Base-by-base conservation (phyloP, 139 green algal species). In the Nannochloris sp. region DNA sequence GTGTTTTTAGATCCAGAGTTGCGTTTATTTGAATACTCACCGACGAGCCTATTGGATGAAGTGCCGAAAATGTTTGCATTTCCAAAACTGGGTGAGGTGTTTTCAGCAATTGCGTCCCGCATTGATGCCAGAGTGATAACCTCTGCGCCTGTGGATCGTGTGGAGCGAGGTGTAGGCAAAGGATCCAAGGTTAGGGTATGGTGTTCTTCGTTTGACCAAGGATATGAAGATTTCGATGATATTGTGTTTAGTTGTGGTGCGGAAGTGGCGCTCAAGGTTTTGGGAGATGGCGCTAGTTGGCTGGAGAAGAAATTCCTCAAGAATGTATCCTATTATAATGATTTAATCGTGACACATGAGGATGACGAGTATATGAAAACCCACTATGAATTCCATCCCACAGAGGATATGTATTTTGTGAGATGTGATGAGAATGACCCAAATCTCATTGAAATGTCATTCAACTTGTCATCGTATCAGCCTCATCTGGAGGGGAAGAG, bases 341-440 rank as follows among this genome's bases (percentile, higher is more conserved):
- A 89, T 67, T 73, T 81, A 31, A 84, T 79, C 50, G 62, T 89
- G 11, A 88, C 82, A 6, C 82, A 89, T 60, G 58, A 77, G 53
- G 82, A 89, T 56, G 51, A 70, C 20, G 78, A 75, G 9, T 89
- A 89, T 73, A 88, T 89, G 83, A 30, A 14, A 36, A 50, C 45
- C 0, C 76, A 82, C 56, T 89, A 89, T 51, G 69, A 84, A 33
- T 56, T 87, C 12, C 44, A 51, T 50, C 65, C 66, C 14, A 61
- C 66, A 50, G 31, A 62, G 4, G 83, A 87, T 70, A 89, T 88
- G 81, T 89, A 89, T 73, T 89, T 89, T 61, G 69, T 89, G 17
- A 77, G 80, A 40, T 83, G 73, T 9, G 84, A 89, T 66, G 56
- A 65, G 0, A 28, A 78, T 25, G 26, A 64, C 28, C 71, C 64